These are phyloP conservation scores for Ambrosia artemisiifolia DNA, from an alignment of 129 eudicot genomes.

Conservation along the genomic window DNA sequence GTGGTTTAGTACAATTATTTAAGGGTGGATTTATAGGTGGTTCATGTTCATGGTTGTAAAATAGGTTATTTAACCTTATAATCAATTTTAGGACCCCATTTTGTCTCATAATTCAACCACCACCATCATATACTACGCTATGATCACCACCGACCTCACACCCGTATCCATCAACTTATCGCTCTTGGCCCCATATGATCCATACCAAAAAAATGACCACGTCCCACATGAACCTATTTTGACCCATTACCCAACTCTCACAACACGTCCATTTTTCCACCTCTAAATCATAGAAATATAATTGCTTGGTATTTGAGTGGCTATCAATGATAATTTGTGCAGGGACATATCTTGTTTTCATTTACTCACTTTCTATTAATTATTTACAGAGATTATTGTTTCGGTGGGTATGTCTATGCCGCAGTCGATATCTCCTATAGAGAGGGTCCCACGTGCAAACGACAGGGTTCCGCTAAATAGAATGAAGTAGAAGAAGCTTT, in stretches of 20 bases:
- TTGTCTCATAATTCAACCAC: too few species aligned
- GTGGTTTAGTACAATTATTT: too few species aligned
- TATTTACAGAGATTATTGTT: slow-evolving; percentile 78
- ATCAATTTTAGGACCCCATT: too few species aligned
- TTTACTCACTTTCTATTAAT: neutral
- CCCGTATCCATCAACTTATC: too few species aligned
- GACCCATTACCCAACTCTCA: neutral
- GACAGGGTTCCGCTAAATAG: slow-evolving; percentile 61
- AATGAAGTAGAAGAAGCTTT: slow-evolving; percentile 36
- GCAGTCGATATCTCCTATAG: slow-evolving; percentile 63
- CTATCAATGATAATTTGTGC: too few species aligned
- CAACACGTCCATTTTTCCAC: neutral
- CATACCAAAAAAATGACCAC: neutral
- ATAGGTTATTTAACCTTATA: too few species aligned
- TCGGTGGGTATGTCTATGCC: slow-evolving; percentile 99
- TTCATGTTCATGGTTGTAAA: too few species aligned
- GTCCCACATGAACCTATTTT: neutral
- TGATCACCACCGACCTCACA: too few species aligned
- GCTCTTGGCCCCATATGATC: neutral
- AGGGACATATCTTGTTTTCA: neutral
- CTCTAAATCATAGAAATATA: neutral
- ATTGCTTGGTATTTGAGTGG: too few species aligned
- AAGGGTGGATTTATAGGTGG: too few species aligned
- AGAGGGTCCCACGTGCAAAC: slow-evolving; percentile 41
- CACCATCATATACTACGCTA: too few species aligned